Conservation (phyloP, 306 rosid genomes). For the Corylus heterophylla region DNA sequence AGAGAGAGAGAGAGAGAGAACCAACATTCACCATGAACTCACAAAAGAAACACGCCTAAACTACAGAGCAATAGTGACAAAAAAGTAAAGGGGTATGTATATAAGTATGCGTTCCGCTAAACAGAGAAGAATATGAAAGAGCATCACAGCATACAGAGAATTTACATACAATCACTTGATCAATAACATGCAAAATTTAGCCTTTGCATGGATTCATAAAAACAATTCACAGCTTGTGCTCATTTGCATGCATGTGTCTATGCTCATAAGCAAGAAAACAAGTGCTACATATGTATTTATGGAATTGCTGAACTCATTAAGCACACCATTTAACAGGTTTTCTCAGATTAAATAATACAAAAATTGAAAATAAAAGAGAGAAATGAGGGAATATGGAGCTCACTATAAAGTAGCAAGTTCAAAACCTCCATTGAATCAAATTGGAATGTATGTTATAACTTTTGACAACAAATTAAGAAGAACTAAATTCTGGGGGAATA, state of each 20-base stretch:
- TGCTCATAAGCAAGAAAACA: background rate
- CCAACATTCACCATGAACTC: background rate
- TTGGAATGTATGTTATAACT: background rate
- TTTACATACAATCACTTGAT: background rate
- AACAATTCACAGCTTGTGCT: background rate
- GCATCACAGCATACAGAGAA: background rate
- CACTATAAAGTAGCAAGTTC: background rate
- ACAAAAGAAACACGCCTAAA: background rate
- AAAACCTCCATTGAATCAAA: background rate
- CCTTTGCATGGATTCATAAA: background rate
- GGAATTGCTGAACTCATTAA: background rate
- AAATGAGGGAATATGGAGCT: background rate
- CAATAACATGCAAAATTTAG: background rate
- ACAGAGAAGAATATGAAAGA: background rate
- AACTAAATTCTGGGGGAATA: background rate
- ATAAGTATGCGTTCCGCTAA: background rate
- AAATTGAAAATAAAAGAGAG: background rate
- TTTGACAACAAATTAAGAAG: background rate
- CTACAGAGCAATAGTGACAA: too few species aligned
- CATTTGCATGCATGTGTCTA: background rate
- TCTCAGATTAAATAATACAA: background rate
- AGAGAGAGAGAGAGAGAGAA: background rate
- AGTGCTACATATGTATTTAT: background rate
- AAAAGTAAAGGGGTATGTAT: background rate
- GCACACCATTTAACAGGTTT: background rate